Percentiles rank a stretch among this genome's conserved stretches.
Evolutionary conservation across 768 basidiomycete genomes (phyloP).

Genomic region (Lactarius quietus): DNA sequence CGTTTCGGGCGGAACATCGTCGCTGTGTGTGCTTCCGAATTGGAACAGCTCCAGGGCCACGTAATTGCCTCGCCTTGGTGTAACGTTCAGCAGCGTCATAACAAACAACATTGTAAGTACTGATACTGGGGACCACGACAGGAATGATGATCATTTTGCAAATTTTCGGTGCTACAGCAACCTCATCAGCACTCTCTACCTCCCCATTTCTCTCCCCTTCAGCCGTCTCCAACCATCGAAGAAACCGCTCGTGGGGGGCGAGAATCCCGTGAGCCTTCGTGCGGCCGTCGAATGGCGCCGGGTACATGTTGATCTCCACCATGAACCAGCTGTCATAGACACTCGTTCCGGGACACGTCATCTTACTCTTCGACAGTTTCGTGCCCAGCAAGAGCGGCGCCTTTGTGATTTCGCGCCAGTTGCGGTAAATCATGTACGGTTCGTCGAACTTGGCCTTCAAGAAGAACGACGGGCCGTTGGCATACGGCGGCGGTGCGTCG

Average conservation of each 20-base stretch:
- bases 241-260: too few relatives aligned
- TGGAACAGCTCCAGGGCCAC: slow-evolving; percentile 81
- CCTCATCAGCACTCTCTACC: slow-evolving; percentile 32
- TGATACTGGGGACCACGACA: slow-evolving; percentile 89
- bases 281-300: too few relatives aligned
- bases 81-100: too few relatives aligned
- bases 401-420: too few relatives aligned
- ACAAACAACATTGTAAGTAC: too few relatives aligned
- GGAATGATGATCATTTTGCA: slow-evolving; percentile 84
- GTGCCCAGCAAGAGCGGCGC: too few relatives aligned
- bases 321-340: too few relatives aligned
- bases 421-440: too few relatives aligned
- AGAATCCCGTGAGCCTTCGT: too few relatives aligned
- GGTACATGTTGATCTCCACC: too few relatives aligned
- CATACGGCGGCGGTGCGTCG: slow-evolving; percentile 57
- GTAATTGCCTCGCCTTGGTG: slow-evolving; percentile 65
- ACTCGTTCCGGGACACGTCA: too few relatives aligned
- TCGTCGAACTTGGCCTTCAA: slow-evolving; percentile 79
- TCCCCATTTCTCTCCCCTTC: slow-evolving; percentile 28
- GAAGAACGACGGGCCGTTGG: slow-evolving; percentile 83
- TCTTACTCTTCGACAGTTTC: too few relatives aligned
- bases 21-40: slow-evolving; percentile 91
- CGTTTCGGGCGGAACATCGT: slow-evolving; percentile 82
- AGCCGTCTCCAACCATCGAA: slow-evolving; percentile 28
- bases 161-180: slow-evolving; percentile 32